Conservation (phyloP, 148 eudicot genomes). For the Polygonum aviculare region DNA sequence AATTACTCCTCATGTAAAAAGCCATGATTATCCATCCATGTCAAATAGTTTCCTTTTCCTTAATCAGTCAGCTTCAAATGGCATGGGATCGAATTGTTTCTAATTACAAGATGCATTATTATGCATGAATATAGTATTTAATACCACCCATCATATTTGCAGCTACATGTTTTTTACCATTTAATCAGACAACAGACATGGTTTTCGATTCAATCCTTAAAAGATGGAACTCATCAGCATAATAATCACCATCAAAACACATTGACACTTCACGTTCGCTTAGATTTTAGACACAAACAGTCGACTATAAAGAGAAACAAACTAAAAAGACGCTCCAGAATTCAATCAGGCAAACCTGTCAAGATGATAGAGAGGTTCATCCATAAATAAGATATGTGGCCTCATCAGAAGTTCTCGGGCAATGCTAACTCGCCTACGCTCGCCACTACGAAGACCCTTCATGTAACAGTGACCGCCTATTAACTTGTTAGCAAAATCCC, state of each 20-base stretch:
- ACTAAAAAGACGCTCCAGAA: background rate
- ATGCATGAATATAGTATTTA: background rate
- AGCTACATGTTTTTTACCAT: background rate
- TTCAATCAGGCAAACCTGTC: slow-evolving; percentile 49
- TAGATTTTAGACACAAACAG: background rate
- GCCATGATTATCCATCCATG: background rate
- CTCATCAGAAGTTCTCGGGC: slow-evolving; percentile 97
- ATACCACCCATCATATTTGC: background rate
- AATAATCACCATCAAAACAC: background rate
- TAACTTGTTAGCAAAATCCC: slow-evolving; percentile 85
- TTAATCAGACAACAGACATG: background rate
- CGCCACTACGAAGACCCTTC: slow-evolving; percentile 95
- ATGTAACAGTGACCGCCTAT: slow-evolving; percentile 94
- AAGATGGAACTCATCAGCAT: background rate
- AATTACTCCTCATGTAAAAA: background rate
- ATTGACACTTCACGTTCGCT: background rate
- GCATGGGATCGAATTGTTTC: background rate
- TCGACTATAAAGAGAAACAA: background rate
- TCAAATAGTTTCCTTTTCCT: background rate
- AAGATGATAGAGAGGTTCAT: slow-evolving; percentile 98
- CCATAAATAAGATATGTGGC: slow-evolving; percentile 80
- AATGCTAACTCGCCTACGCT: slow-evolving; percentile 89
- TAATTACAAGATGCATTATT: background rate
- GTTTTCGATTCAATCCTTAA: background rate
- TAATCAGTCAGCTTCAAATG: background rate